Conservation (phyloP, 306 rosid genomes). For the Abrus pulchellus region DNA sequence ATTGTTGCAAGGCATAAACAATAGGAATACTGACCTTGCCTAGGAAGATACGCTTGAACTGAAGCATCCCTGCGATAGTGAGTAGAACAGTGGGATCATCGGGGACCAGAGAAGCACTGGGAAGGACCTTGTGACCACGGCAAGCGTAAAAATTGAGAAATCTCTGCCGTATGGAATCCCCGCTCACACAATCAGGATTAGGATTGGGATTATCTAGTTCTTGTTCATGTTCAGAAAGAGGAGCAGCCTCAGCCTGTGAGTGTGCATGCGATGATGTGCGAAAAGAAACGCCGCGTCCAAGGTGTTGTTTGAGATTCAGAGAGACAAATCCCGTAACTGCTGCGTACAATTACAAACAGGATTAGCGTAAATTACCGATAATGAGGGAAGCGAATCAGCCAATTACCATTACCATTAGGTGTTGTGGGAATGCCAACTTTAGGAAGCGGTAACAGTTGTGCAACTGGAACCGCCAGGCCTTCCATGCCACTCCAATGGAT, state of each 20-base stretch:
- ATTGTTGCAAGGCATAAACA: too few species aligned
- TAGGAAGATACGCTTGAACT: constrained; percentile 90
- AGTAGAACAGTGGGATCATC: constrained; percentile 92
- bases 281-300: constrained; percentile 53
- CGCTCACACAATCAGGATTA: constrained; percentile 57
- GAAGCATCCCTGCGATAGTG: constrained; percentile 99
- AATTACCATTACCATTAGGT: background rate
- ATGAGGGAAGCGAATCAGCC: background rate
- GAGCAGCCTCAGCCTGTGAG: constrained; percentile 47
- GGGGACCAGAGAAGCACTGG: constrained; percentile 91
- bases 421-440: background rate
- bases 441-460: constrained; percentile 20
- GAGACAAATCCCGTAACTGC: constrained; percentile 27
- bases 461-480: constrained; percentile 39
- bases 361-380: too few species aligned
- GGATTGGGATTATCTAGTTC: too few species aligned
- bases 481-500: constrained; percentile 26
- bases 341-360: background rate
- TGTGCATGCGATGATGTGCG: constrained; percentile 59
- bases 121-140: constrained; percentile 86
- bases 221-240: constrained; percentile 53
- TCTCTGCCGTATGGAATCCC: constrained; percentile 76
- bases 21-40: constrained; percentile 64
- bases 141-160: constrained; percentile 84
- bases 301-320: constrained; percentile 7